A percentile compares a stretch with the other conserved stretches of the same genome.
phyloP scores from a whole-genome alignment of 2,329 filamentous ascomycete genomes.

The Truncatella angustata region DNA sequence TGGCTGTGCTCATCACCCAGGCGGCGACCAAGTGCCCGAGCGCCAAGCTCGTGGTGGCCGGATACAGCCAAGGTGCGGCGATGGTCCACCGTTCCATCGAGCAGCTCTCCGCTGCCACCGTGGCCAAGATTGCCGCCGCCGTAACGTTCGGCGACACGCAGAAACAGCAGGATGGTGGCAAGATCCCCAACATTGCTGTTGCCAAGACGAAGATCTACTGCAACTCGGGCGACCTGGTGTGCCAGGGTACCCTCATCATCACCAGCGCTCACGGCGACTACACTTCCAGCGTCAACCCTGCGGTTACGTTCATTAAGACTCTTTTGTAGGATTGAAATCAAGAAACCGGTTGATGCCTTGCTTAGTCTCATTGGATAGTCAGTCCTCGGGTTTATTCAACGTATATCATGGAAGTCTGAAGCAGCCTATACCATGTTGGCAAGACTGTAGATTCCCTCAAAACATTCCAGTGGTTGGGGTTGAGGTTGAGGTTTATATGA shows the following conservation, averaged over 20 bases:
- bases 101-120: conserved; percentile 28
- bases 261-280: conserved; percentile 38
- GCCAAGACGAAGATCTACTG: conserved; percentile 40
- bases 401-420: no score
- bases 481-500: no score
- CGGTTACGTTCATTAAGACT: conserved; percentile 14
- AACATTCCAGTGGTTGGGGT: no score
- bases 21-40: conserved; percentile 30
- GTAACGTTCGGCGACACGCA: conserved; percentile 32
- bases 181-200: conserved; percentile 28
- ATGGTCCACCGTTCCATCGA: conserved; percentile 31
- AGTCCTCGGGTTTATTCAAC: no score
- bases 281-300: conserved; percentile 10
- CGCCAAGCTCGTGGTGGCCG: conserved; percentile 31
- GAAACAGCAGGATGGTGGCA: conserved; percentile 25
- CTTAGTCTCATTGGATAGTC: no score
- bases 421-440: no score
- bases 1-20: conserved; percentile 26
- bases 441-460: no score
- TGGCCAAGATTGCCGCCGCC: conserved; percentile 22
- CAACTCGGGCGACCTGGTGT: conserved; percentile 48
- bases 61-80: conserved; percentile 29
- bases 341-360: no score
- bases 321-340: neutral
- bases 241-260: conserved; percentile 38